These are phyloP conservation scores for Phlebiopsis flavidoalba DNA, from an alignment of 768 basidiomycete genomes.

Conservation along the genomic window DNA sequence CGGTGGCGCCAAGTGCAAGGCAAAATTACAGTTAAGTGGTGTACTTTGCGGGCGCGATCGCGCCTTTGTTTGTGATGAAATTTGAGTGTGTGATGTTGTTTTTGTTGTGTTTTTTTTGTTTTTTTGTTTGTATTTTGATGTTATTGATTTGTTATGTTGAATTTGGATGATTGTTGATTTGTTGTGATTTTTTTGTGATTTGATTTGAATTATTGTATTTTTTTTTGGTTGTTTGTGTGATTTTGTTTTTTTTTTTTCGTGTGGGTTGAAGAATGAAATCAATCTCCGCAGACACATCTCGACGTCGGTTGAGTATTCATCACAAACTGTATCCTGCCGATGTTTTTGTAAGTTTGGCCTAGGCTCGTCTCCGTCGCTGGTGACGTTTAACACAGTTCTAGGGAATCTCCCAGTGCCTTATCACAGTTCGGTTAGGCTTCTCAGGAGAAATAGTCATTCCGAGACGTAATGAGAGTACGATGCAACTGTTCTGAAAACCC, in stretches of 20 bases:
- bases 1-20: constrained; percentile 17
- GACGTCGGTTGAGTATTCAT: constrained; percentile 16
- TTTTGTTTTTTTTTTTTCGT: too few relatives aligned
- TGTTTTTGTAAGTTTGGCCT: constrained; percentile 11
- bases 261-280: too few relatives aligned
- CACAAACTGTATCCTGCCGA: constrained; percentile 11
- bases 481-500: neutral
- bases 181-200: too few relatives aligned
- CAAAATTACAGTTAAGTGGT: constrained; percentile 11
- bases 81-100: too few relatives aligned
- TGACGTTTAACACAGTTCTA: neutral
- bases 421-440: constrained; percentile 18
- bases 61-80: neutral
- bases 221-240: too few relatives aligned
- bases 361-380: too few relatives aligned
- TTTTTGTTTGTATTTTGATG: too few relatives aligned
- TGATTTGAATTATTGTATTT: too few relatives aligned
- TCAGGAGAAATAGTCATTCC: neutral
- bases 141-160: too few relatives aligned
- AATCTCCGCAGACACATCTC: constrained; percentile 1
- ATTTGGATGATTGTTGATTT: too few relatives aligned
- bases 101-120: too few relatives aligned
- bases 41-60: too few relatives aligned
- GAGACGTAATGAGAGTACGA: neutral
- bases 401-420: constrained; percentile 21